Evolutionary conservation across 1,139 yeast species (phyloP).

Genomic region (Sugiyamaella japonica): DNA sequence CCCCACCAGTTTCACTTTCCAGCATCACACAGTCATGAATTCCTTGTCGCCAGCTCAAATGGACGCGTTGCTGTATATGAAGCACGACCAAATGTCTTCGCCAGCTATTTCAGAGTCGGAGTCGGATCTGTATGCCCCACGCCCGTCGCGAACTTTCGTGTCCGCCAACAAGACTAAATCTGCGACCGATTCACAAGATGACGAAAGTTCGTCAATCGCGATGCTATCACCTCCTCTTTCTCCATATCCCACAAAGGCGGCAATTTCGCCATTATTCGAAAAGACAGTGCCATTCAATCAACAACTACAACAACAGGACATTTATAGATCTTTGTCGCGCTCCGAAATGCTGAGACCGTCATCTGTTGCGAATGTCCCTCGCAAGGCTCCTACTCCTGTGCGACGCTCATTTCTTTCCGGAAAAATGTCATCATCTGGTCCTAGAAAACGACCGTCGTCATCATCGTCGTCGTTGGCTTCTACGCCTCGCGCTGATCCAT

Average conservation of each 20-base stretch:
- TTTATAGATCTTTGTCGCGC: conserved; percentile 14
- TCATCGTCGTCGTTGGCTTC: conserved; percentile 4
- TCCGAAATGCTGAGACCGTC: conserved; percentile 15
- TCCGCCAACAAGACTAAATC: not conserved
- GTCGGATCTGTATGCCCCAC: not conserved
- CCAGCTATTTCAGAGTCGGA: conserved; percentile 20
- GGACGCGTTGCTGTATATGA: conserved; percentile 15
- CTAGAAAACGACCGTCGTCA: not conserved
- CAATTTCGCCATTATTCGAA: conserved; percentile 20
- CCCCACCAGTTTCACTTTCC: not conserved
- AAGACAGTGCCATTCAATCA: not conserved
- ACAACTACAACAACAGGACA: not conserved
- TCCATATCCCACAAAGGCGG: conserved; percentile 31
- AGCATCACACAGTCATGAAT: conserved; percentile 4
- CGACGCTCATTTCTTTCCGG: conserved; percentile 15
- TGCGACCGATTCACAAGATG: conserved; percentile 3
- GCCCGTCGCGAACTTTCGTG: not conserved
- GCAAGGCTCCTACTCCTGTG: conserved; percentile 6
- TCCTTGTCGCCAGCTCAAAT: conserved; percentile 20
- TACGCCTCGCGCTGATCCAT: conserved; percentile 4
- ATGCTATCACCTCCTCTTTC: conserved; percentile 36
- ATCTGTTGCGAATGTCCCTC: conserved; percentile 1
- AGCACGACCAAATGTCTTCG: conserved; percentile 12
- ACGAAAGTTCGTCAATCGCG: conserved; percentile 17
- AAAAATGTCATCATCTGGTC: not conserved